Base-by-base conservation (phyloP, 2,329 filamentous ascomycete species). In the Gyromitra esculenta region DNA sequence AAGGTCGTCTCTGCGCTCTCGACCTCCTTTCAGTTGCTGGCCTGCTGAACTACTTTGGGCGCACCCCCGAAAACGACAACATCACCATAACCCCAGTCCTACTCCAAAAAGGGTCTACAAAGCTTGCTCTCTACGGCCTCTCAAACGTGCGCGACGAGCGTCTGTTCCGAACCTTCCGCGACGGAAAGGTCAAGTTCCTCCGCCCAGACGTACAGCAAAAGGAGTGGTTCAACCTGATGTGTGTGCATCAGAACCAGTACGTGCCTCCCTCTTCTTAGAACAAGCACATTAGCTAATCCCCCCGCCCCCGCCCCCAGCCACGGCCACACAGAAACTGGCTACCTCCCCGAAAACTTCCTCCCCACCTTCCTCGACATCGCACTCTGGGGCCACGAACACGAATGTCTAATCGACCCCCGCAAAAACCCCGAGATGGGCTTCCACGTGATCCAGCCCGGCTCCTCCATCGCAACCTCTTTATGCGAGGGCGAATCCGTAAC, bases 361-460 rank as follows among this genome's bases (percentile, higher is more conserved):
- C 96, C 96, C 0, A 90, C 93, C 18, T 98, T 96, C 85, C 86
- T 99, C 78, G 92, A 99, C 82, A 87, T 99, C 3, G 89, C 99
- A 0, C 88, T 99, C 65, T 99, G 96, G 96, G 96, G 96, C 1
- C 96, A 99, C 81, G 96, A 99, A 83, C 96, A 99, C 82, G 95
- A 99, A 83, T 99, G 96, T 82, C 83, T 95, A 6, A 97, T 99
- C 79, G 90, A 97, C 57, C 96, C 96, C 0, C 85, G 86, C 0
- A 86, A 90, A 60, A 99, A 98, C 81, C 89, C 92, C 0, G 93
- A 97, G 81, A 97, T 91, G 62, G 91, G 91, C 0, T 99, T 99
- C 80, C 90, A 96, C 80, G 95, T 99, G 78, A 97, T 99, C 89
- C 96, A 99, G 81, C 96, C 96, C 0, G 96, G 96, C 0, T 99